phyloP scores from a whole-genome alignment of 2,329 filamentous ascomycete genomes.

The Arthroderma uncinatum region DNA sequence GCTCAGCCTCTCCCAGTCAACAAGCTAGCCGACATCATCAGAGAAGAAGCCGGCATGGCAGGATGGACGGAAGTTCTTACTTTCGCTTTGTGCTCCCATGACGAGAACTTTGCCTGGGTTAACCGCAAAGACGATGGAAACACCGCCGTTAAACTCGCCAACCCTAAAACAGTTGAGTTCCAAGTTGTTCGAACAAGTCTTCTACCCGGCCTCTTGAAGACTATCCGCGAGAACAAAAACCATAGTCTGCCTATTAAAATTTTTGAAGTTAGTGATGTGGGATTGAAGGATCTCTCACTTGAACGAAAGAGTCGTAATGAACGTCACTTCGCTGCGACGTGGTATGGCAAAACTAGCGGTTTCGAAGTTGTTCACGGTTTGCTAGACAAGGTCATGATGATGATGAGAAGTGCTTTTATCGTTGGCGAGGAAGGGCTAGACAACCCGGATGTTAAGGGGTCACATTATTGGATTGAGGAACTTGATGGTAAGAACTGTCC shows the following conservation, averaged over 20 bases:
- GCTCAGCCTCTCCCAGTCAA: slow-evolving; percentile 83
- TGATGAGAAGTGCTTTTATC: slow-evolving; percentile 76
- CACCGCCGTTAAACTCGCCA: slow-evolving; percentile 72
- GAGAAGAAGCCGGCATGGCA: slow-evolving; percentile 78
- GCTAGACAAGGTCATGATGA: slow-evolving; percentile 79
- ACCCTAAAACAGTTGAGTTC: slow-evolving; percentile 88
- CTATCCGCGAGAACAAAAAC: slow-evolving; percentile 83
- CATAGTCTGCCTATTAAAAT: slow-evolving; percentile 82
- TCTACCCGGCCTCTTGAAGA: slow-evolving; percentile 81
- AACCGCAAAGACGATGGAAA: slow-evolving; percentile 80
- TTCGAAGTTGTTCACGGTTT: slow-evolving; percentile 95
- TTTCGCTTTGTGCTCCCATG: slow-evolving; percentile 89
- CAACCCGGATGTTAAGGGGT: slow-evolving; percentile 46
- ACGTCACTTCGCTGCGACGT: slow-evolving; percentile 89
- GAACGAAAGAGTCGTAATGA: slow-evolving; percentile 89
- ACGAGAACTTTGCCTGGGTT: slow-evolving; percentile 94
- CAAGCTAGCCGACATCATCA: slow-evolving; percentile 86
- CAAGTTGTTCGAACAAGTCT: slow-evolving; percentile 83
- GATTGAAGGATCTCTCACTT: slow-evolving; percentile 68
- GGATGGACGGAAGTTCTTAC: slow-evolving; percentile 96
- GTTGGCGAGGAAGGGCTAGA: slow-evolving; percentile 61
- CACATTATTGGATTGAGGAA: slow-evolving; percentile 89
- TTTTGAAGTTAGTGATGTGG: slow-evolving; percentile 83
- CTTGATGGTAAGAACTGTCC: slow-evolving; percentile 51
- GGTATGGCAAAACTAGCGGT: slow-evolving; percentile 85